Conservation (phyloP, 345 rosid genomes). For the Schrenkiella parvula region DNA sequence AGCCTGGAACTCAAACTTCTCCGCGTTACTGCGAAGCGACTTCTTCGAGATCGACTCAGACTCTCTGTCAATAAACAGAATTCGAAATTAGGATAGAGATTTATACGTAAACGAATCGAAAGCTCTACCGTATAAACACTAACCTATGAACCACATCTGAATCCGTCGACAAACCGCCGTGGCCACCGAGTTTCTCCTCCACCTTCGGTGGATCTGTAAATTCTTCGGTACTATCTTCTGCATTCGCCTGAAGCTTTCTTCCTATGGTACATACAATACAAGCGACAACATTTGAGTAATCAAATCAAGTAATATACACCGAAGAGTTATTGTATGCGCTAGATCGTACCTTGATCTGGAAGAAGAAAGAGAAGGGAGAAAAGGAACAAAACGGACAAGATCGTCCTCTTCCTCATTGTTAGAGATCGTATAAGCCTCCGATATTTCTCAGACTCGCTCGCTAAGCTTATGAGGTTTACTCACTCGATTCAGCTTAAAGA, state of each 20-base stretch:
- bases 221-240: slow-evolving; percentile 56
- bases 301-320: neutral
- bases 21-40: slow-evolving; percentile 74
- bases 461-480: neutral
- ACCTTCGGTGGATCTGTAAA: slow-evolving; percentile 84
- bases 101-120: neutral
- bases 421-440: slow-evolving; percentile 8
- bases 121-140: neutral
- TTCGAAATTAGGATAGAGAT: neutral
- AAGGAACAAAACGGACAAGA: slow-evolving; percentile 73
- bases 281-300: neutral
- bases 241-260: slow-evolving; percentile 75
- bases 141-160: slow-evolving; percentile 92
- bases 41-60: slow-evolving; percentile 89
- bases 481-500: neutral
- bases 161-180: slow-evolving; percentile 85
- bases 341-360: slow-evolving; percentile 80
- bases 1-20: slow-evolving; percentile 97
- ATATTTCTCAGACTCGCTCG: neutral
- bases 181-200: slow-evolving; percentile 92
- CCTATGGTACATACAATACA: slow-evolving; percentile 39
- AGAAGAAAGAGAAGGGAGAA: slow-evolving; percentile 58
- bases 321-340: neutral
- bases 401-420: slow-evolving; percentile 86
- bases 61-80: slow-evolving; percentile 51